phyloP scores from a whole-genome alignment of 78 protist species.

The Pelomyxa schiedti region DNA sequence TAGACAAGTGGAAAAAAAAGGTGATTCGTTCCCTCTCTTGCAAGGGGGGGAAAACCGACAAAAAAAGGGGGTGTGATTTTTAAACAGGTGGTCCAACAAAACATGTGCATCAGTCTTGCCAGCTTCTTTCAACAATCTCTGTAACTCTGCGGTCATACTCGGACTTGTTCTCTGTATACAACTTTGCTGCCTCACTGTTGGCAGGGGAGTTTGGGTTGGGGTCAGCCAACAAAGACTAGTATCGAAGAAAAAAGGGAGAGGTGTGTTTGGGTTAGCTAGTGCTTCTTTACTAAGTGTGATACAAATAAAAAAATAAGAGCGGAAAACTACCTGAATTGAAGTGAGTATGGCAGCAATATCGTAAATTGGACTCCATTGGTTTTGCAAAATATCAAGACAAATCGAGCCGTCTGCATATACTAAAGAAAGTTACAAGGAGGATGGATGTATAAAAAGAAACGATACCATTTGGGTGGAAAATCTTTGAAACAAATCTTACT shows the following conservation, averaged over 20 bases:
- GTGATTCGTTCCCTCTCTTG: too few relatives aligned
- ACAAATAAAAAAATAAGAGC: too few relatives aligned
- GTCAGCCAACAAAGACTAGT: slow-evolving; percentile 90
- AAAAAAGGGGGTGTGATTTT: too few relatives aligned
- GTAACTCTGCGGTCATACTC: slow-evolving; percentile 90
- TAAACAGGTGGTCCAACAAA: too few relatives aligned
- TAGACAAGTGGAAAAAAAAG: too few relatives aligned
- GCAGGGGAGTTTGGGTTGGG: slow-evolving; percentile 99
- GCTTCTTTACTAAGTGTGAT: not conserved
- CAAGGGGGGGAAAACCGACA: too few relatives aligned
- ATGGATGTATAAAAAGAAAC: not conserved
- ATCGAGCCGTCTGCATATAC: slow-evolving; percentile 97
- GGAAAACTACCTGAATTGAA: slow-evolving; percentile 83
- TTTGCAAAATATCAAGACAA: slow-evolving; percentile 98
- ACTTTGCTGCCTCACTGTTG: slow-evolving; percentile 93
- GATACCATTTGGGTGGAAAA: slow-evolving; percentile 94
- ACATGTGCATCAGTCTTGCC: too few relatives aligned
- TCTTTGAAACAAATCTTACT: slow-evolving; percentile 87
- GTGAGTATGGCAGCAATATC: slow-evolving; percentile 98
- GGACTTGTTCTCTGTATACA: slow-evolving; percentile 86
- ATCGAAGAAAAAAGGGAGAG: too few relatives aligned
- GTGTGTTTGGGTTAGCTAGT: too few relatives aligned
- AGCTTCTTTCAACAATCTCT: slow-evolving; percentile 87
- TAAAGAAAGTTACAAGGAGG: slow-evolving; percentile 11
- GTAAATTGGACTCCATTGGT: slow-evolving; percentile 97